Evolutionary conservation across 2,329 filamentous ascomycete genomes (phyloP).

Genomic region (Hypoxylon sp.): DNA sequence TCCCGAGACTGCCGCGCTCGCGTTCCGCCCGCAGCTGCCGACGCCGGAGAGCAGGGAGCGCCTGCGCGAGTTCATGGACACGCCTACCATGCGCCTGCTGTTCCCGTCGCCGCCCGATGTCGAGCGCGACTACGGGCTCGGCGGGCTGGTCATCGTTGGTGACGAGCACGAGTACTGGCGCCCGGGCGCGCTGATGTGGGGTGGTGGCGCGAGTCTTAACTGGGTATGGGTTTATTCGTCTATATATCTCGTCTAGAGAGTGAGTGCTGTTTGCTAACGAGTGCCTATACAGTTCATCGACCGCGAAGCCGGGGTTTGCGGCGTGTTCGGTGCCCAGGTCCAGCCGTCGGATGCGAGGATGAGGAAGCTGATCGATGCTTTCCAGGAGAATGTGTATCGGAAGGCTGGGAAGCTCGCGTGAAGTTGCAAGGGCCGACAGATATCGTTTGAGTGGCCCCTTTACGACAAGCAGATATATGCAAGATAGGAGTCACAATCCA

Average conservation of each 20-base stretch:
- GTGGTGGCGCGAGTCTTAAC: slow-evolving; percentile 55
- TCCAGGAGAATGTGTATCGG: slow-evolving; percentile 52
- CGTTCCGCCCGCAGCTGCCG: slow-evolving; percentile 61
- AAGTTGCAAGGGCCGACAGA: neutral
- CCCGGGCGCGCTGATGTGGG: slow-evolving; percentile 54
- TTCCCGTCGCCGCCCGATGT: slow-evolving; percentile 46
- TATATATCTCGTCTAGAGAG: too few species aligned
- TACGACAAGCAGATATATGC: too few species aligned
- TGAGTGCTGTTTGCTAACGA: slow-evolving; percentile 1
- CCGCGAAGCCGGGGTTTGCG: slow-evolving; percentile 50
- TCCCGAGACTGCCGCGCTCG: slow-evolving; percentile 50
- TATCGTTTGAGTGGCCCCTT: too few species aligned
- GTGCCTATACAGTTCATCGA: slow-evolving; percentile 45
- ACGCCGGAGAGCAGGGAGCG: slow-evolving; percentile 34
- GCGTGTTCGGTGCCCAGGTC: slow-evolving; percentile 54
- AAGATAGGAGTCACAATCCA: too few species aligned
- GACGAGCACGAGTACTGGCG: slow-evolving; percentile 49
- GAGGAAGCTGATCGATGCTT: slow-evolving; percentile 48
- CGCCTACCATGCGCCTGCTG: slow-evolving; percentile 39
- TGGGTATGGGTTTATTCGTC: slow-evolving; percentile 50
- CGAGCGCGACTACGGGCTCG: slow-evolving; percentile 53
- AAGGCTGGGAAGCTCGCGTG: slow-evolving; percentile 29
- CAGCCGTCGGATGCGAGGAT: slow-evolving; percentile 50
- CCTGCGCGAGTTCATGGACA: slow-evolving; percentile 42
- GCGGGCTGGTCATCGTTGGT: slow-evolving; percentile 53